A percentile compares a stretch with the other conserved stretches of the same genome.
Evolutionary conservation across 2,329 filamentous ascomycete species (phyloP).

Genomic region (Fusarium tupiense): DNA sequence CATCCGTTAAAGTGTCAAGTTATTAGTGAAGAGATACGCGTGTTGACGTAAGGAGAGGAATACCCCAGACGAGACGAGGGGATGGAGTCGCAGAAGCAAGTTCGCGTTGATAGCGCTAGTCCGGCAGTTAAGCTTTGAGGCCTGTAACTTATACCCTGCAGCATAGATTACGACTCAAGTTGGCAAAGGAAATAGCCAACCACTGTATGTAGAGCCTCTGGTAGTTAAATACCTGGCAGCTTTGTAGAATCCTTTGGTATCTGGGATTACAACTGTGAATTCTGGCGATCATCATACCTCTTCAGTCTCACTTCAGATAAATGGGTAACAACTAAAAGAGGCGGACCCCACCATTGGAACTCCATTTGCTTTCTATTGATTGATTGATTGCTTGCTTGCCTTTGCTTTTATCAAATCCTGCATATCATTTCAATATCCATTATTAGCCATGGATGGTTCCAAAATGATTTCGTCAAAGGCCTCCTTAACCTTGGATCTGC

Average conservation of each 20-base stretch:
- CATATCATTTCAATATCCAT: not conserved
- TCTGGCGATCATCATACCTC: not conserved
- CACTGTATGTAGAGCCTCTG: not conserved
- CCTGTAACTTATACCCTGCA: conserved; percentile 1
- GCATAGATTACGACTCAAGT: not conserved
- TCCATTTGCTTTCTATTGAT: conserved; percentile 8
- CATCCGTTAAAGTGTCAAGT: not conserved
- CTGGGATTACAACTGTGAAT: not conserved
- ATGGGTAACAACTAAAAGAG: not conserved
- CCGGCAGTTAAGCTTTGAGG: conserved; percentile 21
- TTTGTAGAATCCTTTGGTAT: not conserved
- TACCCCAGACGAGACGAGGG: conserved; percentile 22
- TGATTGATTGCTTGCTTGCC: not conserved
- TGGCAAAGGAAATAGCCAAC: not conserved
- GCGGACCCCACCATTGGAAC: conserved; percentile 28
- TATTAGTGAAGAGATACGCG: not conserved
- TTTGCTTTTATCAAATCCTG: conserved; percentile 3
- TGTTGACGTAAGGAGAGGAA: conserved; percentile 31
- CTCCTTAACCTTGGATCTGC: conserved; percentile 68
- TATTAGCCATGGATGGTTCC: conserved; percentile 35
- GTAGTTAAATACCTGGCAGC: not conserved
- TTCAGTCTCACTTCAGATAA: not conserved
- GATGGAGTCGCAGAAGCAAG: conserved; percentile 36
- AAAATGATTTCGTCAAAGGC: conserved; percentile 53
- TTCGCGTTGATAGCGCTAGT: conserved; percentile 33